Base-by-base conservation (phyloP, 805 yeast genomes). In the Schwanniomyces occidentalis region DNA sequence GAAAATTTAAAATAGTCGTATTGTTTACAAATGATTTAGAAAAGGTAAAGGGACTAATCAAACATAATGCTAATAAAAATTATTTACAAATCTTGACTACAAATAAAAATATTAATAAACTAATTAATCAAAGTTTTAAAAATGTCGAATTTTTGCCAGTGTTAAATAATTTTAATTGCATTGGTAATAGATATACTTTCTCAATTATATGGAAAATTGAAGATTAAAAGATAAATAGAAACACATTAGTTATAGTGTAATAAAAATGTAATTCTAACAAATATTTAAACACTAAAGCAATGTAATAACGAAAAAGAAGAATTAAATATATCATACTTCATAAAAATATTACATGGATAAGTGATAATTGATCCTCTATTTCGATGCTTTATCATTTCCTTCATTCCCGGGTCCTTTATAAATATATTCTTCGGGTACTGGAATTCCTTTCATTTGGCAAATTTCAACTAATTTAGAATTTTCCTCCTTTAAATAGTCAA, bases 401-500 rank as follows among this genome's bases (percentile, higher is more conserved):
- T 29, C 34, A 4, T 34, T 27, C 1, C 53, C 50, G 2, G 63
- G 63, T 4, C 63, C 62, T 13, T 38, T 46, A 27, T 58, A 58
- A 2, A 53, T 45, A 42, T 61, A 49, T 22, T 69, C 73, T 6
- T 60, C 58, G 1, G 78, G 78, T 0, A 74, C 48, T 6, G 53
- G 63, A 7, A 68, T 58, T 1, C 71, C 78, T 30, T 57, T 62
- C 32, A 51, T 53, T 22, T 55, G 53, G 23, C 82, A 65, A 27
- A 63, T 36, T 20, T 58, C 45, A 12, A 78, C 51, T 37, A 82
- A 65, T 31, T 55, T 48, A 12, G 51, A 52, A 51, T 82, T 78
- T 41, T 80, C 81, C 4, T 53, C 54, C 42, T 75, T 69, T 23
- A 83, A 56, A 42, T 68, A 54, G 32, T 64, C 69, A 19, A 83